Evolutionary conservation across 805 yeast genomes (phyloP).

Genomic region (Saccharomycopsis fermentans): DNA sequence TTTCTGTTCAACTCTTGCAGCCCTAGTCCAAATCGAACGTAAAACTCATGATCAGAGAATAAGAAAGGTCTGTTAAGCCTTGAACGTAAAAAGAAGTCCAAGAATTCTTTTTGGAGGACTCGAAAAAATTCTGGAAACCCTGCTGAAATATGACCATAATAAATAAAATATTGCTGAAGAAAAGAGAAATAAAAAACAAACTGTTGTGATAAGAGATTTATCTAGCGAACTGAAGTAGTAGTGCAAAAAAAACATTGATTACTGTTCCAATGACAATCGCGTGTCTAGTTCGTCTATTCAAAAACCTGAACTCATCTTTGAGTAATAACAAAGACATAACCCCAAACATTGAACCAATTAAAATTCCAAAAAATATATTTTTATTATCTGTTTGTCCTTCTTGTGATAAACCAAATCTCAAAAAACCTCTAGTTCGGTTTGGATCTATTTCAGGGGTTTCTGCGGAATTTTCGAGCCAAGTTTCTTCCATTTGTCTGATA

Average conservation of each 20-base stretch:
- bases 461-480: slow-evolving; percentile 79
- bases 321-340: slow-evolving; percentile 55
- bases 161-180: neutral
- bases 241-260: slow-evolving; percentile 58
- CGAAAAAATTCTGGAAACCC: no score
- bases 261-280: slow-evolving; percentile 63
- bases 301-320: slow-evolving; percentile 44
- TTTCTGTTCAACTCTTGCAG: no score
- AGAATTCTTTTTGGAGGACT: no score
- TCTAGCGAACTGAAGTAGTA: slow-evolving; percentile 30
- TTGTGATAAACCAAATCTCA: slow-evolving; percentile 13
- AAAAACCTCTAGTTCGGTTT: slow-evolving; percentile 32
- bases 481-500: slow-evolving; percentile 63
- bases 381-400: slow-evolving; percentile 35
- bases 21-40: no score
- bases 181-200: neutral
- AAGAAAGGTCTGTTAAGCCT: no score
- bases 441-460: slow-evolving; percentile 27
- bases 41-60: no score
- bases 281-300: slow-evolving; percentile 53
- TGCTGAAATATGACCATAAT: neutral
- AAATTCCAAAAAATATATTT: slow-evolving; percentile 59
- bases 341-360: slow-evolving; percentile 70
- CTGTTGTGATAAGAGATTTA: neutral
- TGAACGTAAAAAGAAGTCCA: no score